Evolutionary conservation across 371 early-diverging fungal species (phyloP).

Genomic region (Mortierella sp.): DNA sequence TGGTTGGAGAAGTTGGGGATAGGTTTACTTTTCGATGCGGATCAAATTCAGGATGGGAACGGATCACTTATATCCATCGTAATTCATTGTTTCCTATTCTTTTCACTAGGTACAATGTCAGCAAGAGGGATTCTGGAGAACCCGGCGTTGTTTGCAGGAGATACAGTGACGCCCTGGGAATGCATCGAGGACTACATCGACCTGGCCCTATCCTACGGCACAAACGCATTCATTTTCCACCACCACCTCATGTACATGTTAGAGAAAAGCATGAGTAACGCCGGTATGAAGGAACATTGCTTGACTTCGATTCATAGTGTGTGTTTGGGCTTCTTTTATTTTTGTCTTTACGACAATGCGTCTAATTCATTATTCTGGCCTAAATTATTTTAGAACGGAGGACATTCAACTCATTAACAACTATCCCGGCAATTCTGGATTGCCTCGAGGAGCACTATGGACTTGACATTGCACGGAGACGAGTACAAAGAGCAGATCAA

Average conservation of each 20-base stretch:
- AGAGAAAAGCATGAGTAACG: conserved; percentile 87
- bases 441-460: conserved; percentile 87
- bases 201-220: conserved; percentile 85
- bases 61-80: no score
- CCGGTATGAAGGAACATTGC: conserved; percentile 45
- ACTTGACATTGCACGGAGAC: conserved; percentile 58
- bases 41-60: background rate
- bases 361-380: background rate
- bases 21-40: background rate
- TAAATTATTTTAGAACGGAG: conserved; percentile 72
- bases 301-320: no score
- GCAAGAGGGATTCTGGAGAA: conserved; percentile 93
- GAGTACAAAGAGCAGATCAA: conserved; percentile 17
- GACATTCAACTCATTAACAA: conserved; percentile 88
- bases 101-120: conserved; percentile 83
- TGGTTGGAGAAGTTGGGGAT: no score
- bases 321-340: no score
- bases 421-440: conserved; percentile 87
- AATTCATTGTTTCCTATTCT: no score
- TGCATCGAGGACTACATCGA: conserved; percentile 86
- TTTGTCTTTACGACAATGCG: no score
- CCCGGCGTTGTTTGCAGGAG: conserved; percentile 87
- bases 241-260: conserved; percentile 97
- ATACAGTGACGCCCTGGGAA: conserved; percentile 79
- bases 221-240: conserved; percentile 89